Evolutionary conservation across 2,329 filamentous ascomycete species (phyloP).

Genomic region (Boeremia exigua): DNA sequence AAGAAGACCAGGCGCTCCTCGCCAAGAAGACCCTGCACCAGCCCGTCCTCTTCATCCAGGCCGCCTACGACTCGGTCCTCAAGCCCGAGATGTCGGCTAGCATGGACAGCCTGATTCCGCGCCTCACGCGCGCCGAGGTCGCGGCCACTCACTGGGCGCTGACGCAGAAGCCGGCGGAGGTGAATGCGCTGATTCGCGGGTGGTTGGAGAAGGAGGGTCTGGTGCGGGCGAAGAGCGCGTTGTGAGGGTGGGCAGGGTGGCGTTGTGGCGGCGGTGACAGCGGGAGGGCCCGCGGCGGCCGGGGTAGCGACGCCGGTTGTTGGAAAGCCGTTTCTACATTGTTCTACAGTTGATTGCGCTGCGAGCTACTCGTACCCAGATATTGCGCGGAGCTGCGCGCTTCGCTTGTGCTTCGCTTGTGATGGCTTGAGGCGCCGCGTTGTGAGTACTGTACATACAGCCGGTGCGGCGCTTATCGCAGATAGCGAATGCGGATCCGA

Average conservation of each 20-base stretch:
- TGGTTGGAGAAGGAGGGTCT: conserved; percentile 69
- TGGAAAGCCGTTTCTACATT: no score
- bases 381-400: background rate
- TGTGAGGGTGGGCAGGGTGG: conserved; percentile 39
- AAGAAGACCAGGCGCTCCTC: conserved; percentile 67
- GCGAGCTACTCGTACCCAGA: background rate
- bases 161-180: conserved; percentile 71
- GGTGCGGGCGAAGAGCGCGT: conserved; percentile 50
- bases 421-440: no score
- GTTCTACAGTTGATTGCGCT: no score
- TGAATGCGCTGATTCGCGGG: conserved; percentile 70
- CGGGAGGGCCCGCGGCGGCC: background rate
- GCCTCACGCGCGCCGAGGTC: conserved; percentile 71
- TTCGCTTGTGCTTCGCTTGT: background rate
- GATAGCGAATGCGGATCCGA: conserved; percentile 7
- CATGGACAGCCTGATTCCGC: conserved; percentile 73
- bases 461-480: background rate
- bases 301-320: background rate
- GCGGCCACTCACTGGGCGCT: conserved; percentile 82
- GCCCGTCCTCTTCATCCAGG: conserved; percentile 75
- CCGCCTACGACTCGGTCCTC: conserved; percentile 73
- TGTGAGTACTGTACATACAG: no score
- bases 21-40: conserved; percentile 43
- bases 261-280: background rate
- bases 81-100: conserved; percentile 71